Percentiles rank a stretch among this genome's conserved stretches.
Conservation (phyloP, 2,329 filamentous ascomycete species). For the Fusarium subglutinans region DNA sequence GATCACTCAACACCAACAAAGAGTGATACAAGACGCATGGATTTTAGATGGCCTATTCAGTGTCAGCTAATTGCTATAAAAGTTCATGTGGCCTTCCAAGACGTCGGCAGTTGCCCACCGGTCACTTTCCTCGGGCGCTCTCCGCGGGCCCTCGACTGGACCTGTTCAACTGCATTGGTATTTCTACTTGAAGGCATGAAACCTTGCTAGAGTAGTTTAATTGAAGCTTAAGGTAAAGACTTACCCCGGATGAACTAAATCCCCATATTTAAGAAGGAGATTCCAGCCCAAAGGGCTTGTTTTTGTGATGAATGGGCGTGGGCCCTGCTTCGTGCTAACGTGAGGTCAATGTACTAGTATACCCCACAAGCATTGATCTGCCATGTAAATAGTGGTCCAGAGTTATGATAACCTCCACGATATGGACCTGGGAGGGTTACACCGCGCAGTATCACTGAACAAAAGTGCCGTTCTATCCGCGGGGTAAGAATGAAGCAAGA, state of each 20-base stretch:
- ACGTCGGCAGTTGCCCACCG: neutral
- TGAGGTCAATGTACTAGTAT: neutral
- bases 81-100: neutral
- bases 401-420: neutral
- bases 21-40: accelerated
- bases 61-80: accelerated
- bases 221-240: too few relatives aligned
- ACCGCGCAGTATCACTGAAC: neutral
- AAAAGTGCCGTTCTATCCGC: neutral
- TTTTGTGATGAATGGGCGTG: too few relatives aligned
- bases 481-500: neutral
- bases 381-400: neutral
- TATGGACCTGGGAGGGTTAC: neutral
- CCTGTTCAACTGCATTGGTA: neutral
- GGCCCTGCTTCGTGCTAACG: neutral
- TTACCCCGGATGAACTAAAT: too few relatives aligned
- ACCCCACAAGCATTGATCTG: neutral
- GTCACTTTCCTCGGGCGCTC: neutral
- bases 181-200: too few relatives aligned
- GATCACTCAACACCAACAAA: neutral
- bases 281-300: too few relatives aligned
- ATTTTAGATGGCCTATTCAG: neutral
- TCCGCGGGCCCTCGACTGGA: neutral
- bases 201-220: too few relatives aligned
- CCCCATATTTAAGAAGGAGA: too few relatives aligned